Evolutionary conservation across 148 eudicot species (phyloP).

Genomic region (Silene uniflora): DNA sequence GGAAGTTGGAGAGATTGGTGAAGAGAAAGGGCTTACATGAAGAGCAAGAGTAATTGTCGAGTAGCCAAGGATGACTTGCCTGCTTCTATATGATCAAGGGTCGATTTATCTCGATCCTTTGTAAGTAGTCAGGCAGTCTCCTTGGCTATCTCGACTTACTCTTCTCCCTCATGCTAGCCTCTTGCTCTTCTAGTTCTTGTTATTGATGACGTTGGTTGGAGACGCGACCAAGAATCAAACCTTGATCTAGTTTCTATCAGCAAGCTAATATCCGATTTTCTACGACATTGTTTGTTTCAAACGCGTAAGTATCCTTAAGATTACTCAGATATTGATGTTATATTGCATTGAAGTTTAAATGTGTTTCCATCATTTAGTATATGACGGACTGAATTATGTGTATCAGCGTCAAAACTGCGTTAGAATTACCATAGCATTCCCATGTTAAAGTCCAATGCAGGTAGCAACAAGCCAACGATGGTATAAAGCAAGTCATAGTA

Average conservation of each 20-base stretch:
- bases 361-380: too few species aligned
- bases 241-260: not conserved
- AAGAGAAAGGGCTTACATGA: constrained; percentile 27
- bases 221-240: not conserved
- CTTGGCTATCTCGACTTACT: constrained; percentile 38
- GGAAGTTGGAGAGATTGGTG: not conserved
- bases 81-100: constrained; percentile 13
- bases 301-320: not conserved
- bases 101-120: constrained; percentile 3
- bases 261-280: too few species aligned
- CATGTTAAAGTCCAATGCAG: not conserved
- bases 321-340: too few species aligned
- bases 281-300: not conserved
- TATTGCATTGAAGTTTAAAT: too few species aligned
- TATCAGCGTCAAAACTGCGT: too few species aligned
- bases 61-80: constrained; percentile 49
- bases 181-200: constrained; percentile 9
- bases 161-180: constrained; percentile 35
- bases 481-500: too few species aligned
- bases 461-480: not conserved
- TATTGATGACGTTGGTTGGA: too few species aligned
- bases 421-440: not conserved
- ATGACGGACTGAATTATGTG: too few species aligned
- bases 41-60: constrained; percentile 27
- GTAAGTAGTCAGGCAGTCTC: constrained; percentile 32